phyloP scores from a whole-genome alignment of 2,329 filamentous ascomycete genomes.

The Orbilia javanica region DNA sequence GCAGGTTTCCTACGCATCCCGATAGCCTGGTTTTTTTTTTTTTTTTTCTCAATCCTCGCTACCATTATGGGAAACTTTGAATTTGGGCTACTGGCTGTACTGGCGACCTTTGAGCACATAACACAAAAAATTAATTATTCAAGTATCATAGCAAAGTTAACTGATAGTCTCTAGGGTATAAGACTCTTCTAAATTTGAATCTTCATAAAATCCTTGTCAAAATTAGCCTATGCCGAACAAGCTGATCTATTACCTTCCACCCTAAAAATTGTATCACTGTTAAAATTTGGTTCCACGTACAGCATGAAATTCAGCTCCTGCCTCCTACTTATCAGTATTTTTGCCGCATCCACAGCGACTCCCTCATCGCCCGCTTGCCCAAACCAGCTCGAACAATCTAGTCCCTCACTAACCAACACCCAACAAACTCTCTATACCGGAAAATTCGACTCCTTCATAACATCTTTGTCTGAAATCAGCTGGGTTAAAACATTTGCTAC shows the following conservation, averaged over 20 bases:
- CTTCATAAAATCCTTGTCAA: too few relatives aligned
- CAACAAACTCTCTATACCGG: slow-evolving; percentile 13
- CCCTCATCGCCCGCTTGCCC: slow-evolving; percentile 4
- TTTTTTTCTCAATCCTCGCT: neutral
- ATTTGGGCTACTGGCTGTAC: too few relatives aligned
- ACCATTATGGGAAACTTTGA: neutral
- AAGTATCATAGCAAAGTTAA: too few relatives aligned
- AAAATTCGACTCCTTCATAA: slow-evolving; percentile 11
- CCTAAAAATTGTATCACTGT: too few relatives aligned
- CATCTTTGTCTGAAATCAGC: neutral
- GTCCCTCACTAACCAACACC: neutral
- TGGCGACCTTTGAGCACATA: neutral
- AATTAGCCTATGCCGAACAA: too few relatives aligned
- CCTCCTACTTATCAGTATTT: neutral
- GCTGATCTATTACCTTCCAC: too few relatives aligned
- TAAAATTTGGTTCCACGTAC: neutral
- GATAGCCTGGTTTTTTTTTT: neutral
- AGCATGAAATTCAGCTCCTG: neutral
- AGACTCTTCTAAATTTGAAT: too few relatives aligned
- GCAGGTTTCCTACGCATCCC: neutral
- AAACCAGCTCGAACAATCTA: neutral
- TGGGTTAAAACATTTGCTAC: slow-evolving; percentile 25
- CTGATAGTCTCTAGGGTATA: too few relatives aligned
- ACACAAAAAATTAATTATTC: too few relatives aligned
- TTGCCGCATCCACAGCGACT: neutral